These are phyloP conservation scores for Effrenium voratum DNA, from an alignment of 73 alveolate species.

Conservation along the genomic window DNA sequence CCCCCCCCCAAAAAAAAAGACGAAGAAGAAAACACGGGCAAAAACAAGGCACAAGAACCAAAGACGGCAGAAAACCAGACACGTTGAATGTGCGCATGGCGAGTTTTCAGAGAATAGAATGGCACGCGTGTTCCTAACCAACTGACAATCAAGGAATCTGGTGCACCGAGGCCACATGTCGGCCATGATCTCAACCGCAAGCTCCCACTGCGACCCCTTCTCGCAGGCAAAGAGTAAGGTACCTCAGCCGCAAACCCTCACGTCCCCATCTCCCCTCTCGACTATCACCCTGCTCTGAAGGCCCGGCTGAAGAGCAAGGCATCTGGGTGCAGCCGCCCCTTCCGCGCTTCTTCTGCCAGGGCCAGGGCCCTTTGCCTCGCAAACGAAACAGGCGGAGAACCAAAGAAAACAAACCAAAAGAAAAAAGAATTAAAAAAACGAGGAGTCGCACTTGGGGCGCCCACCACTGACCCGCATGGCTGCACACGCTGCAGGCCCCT, in stretches of 20 bases:
- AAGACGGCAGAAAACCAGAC: no score
- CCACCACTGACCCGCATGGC: slow-evolving; percentile 59
- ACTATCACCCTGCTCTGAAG: not conserved
- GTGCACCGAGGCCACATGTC: slow-evolving; percentile 40
- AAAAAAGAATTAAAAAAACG: no score
- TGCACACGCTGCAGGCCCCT: slow-evolving; percentile 23
- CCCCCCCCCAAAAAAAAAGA: no score
- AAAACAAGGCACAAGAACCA: no score
- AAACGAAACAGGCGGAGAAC: no score
- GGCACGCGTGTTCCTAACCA: no score
- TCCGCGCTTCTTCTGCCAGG: not conserved
- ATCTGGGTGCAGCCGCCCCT: not conserved
- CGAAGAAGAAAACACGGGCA: no score
- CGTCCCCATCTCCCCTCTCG: not conserved
- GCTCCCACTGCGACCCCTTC: slow-evolving; percentile 63
- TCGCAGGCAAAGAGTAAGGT: slow-evolving; percentile 40
- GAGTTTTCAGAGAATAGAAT: no score
- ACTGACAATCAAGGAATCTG: no score
- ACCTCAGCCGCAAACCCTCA: not conserved
- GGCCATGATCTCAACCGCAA: slow-evolving; percentile 12
- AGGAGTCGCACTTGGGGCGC: not conserved
- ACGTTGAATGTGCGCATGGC: no score
- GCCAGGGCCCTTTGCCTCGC: slow-evolving; percentile 43
- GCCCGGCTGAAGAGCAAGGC: slow-evolving; percentile 9
- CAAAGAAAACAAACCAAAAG: no score